A percentile compares a stretch with the other conserved stretches of the same genome.
Evolutionary conservation across 2,329 filamentous ascomycete species (phyloP).

Genomic region (Aspergillus costaricaensis): DNA sequence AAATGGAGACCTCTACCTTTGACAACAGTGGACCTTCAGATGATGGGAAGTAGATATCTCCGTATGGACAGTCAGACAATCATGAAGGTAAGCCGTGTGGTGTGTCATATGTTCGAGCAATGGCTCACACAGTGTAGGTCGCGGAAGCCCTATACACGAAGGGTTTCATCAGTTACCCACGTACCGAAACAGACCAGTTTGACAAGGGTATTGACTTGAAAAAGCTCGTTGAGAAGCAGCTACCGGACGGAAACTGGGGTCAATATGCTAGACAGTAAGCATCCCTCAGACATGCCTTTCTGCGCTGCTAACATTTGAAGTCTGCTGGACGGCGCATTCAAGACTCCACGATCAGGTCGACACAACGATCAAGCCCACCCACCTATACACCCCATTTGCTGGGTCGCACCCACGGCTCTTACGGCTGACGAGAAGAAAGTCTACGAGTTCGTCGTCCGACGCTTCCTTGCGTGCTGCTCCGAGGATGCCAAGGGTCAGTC

Average conservation of each 20-base stretch:
- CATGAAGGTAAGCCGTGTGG: slow-evolving; percentile 63
- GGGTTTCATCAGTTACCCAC: slow-evolving; percentile 95
- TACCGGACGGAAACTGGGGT: slow-evolving; percentile 75
- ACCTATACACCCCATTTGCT: slow-evolving; percentile 94
- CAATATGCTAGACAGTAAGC: slow-evolving; percentile 68
- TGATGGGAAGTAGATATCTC: slow-evolving; percentile 85
- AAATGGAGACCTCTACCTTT: slow-evolving; percentile 93
- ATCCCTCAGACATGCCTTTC: background rate
- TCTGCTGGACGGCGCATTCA: slow-evolving; percentile 74
- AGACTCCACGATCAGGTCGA: slow-evolving; percentile 75
- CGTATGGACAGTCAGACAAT: slow-evolving; percentile 88
- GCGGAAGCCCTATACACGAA: slow-evolving; percentile 89
- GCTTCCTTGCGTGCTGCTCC: slow-evolving; percentile 93
- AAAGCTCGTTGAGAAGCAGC: slow-evolving; percentile 79
- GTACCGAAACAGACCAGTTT: slow-evolving; percentile 96
- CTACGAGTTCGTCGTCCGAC: slow-evolving; percentile 88
- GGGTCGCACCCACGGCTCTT: slow-evolving; percentile 64
- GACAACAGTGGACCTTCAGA: slow-evolving; percentile 95
- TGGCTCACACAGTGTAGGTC: slow-evolving; percentile 37
- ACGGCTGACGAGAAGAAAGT: slow-evolving; percentile 70
- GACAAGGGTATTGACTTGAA: slow-evolving; percentile 84
- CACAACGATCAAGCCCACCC: slow-evolving; percentile 97
- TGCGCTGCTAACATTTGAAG: slow-evolving; percentile 29
- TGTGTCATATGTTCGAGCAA: background rate
- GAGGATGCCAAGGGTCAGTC: slow-evolving; percentile 86